These are phyloP conservation scores for Huntiella moniliformis DNA, from an alignment of 2,329 filamentous ascomycete species.

Conservation along the genomic window DNA sequence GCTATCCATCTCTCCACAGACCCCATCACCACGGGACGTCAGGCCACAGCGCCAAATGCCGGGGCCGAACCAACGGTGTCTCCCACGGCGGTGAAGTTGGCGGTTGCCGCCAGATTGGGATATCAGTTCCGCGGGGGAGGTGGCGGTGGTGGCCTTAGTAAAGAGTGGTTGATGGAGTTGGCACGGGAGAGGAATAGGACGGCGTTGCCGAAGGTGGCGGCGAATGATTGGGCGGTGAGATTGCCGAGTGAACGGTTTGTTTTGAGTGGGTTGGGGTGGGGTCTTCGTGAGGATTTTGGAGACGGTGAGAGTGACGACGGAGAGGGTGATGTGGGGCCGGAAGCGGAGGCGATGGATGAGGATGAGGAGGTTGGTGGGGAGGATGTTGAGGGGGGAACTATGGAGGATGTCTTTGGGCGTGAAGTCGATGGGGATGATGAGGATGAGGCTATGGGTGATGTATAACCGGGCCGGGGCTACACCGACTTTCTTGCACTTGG, in stretches of 20 bases:
- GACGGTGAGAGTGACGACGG: conserved; percentile 22
- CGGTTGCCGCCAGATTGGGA: conserved; percentile 47
- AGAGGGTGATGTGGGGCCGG: conserved; percentile 22
- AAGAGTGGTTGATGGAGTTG: conserved; percentile 62
- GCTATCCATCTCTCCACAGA: conserved; percentile 50
- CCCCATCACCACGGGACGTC: conserved; percentile 39
- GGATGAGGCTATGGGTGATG: conserved; percentile 27
- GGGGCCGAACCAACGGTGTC: conserved; percentile 37
- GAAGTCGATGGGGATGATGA: conserved; percentile 37
- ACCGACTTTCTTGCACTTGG: neutral
- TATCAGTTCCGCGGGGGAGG: conserved; percentile 47
- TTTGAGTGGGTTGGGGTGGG: conserved; percentile 46
- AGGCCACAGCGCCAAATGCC: conserved; percentile 28
- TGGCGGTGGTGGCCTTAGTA: conserved; percentile 37
- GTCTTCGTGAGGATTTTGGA: conserved; percentile 39
- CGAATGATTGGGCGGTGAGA: conserved; percentile 48
- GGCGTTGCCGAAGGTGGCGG: conserved; percentile 41
- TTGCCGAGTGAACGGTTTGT: conserved; percentile 51
- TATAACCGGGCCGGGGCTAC: neutral
- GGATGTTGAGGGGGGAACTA: conserved; percentile 29
- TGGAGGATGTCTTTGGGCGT: conserved; percentile 36
- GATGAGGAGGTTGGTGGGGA: conserved; percentile 27
- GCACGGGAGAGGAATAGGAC: conserved; percentile 52
- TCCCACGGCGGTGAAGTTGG: conserved; percentile 51
- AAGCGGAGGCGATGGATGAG: conserved; percentile 28